Base-by-base conservation (phyloP, 1,284 basidiomycete species). In the Cutaneotrichosporon sp. region DNA sequence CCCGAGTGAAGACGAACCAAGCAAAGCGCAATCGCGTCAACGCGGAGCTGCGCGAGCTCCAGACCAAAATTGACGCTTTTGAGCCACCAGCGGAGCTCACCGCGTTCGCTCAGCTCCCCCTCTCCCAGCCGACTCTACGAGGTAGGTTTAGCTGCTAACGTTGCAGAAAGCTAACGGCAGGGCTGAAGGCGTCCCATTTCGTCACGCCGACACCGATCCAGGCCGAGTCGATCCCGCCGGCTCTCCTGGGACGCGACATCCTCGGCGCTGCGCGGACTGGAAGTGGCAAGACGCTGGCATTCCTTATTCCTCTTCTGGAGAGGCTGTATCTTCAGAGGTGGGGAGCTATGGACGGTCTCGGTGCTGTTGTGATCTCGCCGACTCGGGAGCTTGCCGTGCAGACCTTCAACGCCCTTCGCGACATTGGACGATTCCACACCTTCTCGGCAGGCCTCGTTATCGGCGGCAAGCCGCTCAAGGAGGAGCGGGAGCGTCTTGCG, bases 381-480 rank as follows among this genome's bases (percentile, higher is more conserved):
- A 98, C 94, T 1, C 81, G 94, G 52, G 96, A 98, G 76, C 78
- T 98, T 49, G 92, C 93, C 1, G 88, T 97, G 11, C 93, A 97
- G 79, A 97, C 96, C 60, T 98, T 98, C 71, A 91, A 94, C 52
- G 93, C 97, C 5, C 76, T 98, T 10, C 83, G 90, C 35, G 88
- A 88, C 51, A 90, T 97, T 55, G 96, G 96, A 3, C 85, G 86
- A 46, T 85, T 85, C 66, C 94, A 97, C 69, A 81, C 82, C 12
- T 96, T 97, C 72, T 96, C 91, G 5, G 94, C 94, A 0, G 94
- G 94, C 1, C 78, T 98, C 17, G 87, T 98, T 22, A 97, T 98
- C 51, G 94, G 94, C 19, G 94, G 94, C 42, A 98, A 97, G 79
- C 92, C 87, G 62, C 72, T 98, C 48, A 93, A 92, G 71, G 91